Evolutionary conservation across 441 rosid genomes (phyloP), one percentile per base, ranked within the genome.

Genomic region (Populus hybrid): DNA sequence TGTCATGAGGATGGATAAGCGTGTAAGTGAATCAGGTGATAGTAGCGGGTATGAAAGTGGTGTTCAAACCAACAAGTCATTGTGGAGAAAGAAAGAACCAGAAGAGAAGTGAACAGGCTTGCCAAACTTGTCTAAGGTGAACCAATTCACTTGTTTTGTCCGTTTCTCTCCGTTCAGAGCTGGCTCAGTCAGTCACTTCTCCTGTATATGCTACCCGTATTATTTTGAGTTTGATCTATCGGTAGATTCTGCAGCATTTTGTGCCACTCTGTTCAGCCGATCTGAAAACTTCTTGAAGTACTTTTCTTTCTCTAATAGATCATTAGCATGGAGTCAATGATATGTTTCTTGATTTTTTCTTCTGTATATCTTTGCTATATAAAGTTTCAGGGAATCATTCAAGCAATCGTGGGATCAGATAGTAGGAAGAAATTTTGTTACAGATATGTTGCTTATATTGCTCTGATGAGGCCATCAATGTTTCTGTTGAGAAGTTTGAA

Each of bases 11-110:
- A 78, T 81, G 79, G 90, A 87, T 75, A 88, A 82, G 75, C 88
- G 32, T 46, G 83, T 88, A n/a, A 78, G 9, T 35, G 95, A 91
- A 85, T 87, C 92, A 8, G 93, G 93, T 38, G 92, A 90, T 70
- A 89, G 93, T 81, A 91, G 92, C 71, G 92, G 95, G 67, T 91
- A 85, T 69, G 95, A 89, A 77, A 91, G 91, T 82, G 81, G 85
- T 75, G 84, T 67, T 32, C 90, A 83, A 72, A 84, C 84, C 77
- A 86, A 68, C 71, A 81, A 74, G 76, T 71, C 87, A 59, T 73
- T 79, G 67, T 78, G 82, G 86, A 87, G 82, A 82, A 85, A 85
- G 78, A 86, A 77, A 81, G 89, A 82, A 75, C 65, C 83, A 64
- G 89, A 80, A 73, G 86, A 83, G 79, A 85, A 69, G 59, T 77